Conservation (phyloP, 2,329 filamentous ascomycete genomes). For the Arthroderma uncinatum region DNA sequence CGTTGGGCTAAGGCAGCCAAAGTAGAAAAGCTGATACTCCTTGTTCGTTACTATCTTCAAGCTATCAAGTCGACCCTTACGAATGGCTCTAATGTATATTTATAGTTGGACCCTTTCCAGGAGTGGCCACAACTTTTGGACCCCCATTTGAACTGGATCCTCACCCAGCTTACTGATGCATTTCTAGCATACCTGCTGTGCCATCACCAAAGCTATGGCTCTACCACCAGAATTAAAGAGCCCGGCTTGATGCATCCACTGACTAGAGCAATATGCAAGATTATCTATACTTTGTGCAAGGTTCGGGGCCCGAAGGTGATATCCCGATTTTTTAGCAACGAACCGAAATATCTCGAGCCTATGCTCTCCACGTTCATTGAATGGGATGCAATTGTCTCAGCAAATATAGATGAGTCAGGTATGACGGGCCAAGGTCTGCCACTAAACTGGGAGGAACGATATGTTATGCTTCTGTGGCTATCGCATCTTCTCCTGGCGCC, state of each 20-base stretch:
- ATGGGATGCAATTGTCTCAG: slow-evolving; percentile 27
- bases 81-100: not conserved
- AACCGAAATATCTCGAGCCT: slow-evolving; percentile 71
- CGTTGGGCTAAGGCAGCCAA: slow-evolving; percentile 30
- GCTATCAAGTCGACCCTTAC: slow-evolving; percentile 7
- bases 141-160: slow-evolving; percentile 62
- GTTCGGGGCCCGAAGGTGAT: slow-evolving; percentile 89
- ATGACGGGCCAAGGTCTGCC: slow-evolving; percentile 18
- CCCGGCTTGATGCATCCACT: slow-evolving; percentile 37
- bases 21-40: slow-evolving; percentile 29
- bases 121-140: slow-evolving; percentile 91
- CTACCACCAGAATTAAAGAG: slow-evolving; percentile 20
- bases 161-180: slow-evolving; percentile 63
- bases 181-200: slow-evolving; percentile 55
- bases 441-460: slow-evolving; percentile 78
- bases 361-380: slow-evolving; percentile 65
- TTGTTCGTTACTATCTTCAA: slow-evolving; percentile 25
- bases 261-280: slow-evolving; percentile 59
- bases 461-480: slow-evolving; percentile 78
- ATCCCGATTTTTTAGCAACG: slow-evolving; percentile 79
- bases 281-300: slow-evolving; percentile 89
- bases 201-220: slow-evolving; percentile 34
- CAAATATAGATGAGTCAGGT: slow-evolving; percentile 13
- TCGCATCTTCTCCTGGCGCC: slow-evolving; percentile 73
- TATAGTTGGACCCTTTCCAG: slow-evolving; percentile 73